These are phyloP conservation scores for Rhododendron ovatum DNA, from an alignment of 148 eudicot genomes.

Conservation along the genomic window DNA sequence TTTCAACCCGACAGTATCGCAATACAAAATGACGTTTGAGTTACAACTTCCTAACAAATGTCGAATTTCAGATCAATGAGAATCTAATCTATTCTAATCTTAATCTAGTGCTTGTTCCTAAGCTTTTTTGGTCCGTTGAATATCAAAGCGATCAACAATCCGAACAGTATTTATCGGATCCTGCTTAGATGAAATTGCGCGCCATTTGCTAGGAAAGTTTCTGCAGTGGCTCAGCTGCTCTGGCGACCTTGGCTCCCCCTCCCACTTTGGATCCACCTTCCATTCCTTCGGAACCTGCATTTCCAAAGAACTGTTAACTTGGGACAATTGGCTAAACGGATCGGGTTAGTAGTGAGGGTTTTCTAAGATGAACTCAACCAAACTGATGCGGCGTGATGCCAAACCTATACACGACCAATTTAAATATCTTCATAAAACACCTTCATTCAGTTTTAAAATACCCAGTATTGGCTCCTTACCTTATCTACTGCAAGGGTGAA, in stretches of 20 bases:
- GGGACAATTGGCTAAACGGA: background rate
- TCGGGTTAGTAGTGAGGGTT: background rate
- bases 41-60: conserved; percentile 17
- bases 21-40: background rate
- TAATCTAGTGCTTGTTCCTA: conserved; percentile 13
- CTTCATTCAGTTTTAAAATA: background rate
- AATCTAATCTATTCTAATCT: background rate
- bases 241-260: conserved; percentile 49
- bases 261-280: conserved; percentile 92
- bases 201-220: conserved; percentile 76
- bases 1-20: background rate
- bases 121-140: conserved; percentile 25
- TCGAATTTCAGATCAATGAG: conserved; percentile 15
- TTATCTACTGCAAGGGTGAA: conserved; percentile 96
- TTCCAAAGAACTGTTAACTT: background rate
- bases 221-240: conserved; percentile 47
- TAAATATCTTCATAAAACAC: background rate
- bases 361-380: background rate
- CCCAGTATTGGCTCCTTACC: conserved; percentile 33
- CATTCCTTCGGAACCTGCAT: conserved; percentile 89
- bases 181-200: conserved; percentile 44
- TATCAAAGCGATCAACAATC: conserved; percentile 61
- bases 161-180: conserved; percentile 68
- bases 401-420: background rate
- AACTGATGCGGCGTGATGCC: background rate